A percentile compares a stretch with the other conserved stretches of the same genome.
Evolutionary conservation across 106 monocot genomes (phyloP).

Genomic region (Vanilla planifolia): DNA sequence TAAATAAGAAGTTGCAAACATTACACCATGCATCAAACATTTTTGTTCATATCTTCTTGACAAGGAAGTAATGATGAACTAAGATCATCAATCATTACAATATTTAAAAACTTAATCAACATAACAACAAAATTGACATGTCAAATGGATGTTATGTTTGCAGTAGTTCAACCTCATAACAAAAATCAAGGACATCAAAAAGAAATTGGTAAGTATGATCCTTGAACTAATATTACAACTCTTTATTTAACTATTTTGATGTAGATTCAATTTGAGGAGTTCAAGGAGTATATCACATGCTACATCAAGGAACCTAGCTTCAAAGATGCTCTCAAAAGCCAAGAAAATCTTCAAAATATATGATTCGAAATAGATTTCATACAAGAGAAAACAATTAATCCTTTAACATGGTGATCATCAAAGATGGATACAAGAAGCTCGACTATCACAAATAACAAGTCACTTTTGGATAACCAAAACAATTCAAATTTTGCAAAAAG

Average conservation of each 20-base stretch:
- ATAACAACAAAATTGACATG: neutral
- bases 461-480: too few species aligned
- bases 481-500: too few species aligned
- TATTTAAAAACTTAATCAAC: neutral
- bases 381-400: too few species aligned
- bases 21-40: neutral
- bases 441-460: too few species aligned
- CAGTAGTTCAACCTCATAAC: neutral
- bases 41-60: neutral
- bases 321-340: too few species aligned
- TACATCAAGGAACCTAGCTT: too few species aligned
- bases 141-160: neutral
- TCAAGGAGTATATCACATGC: neutral
- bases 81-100: neutral
- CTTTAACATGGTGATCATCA: too few species aligned
- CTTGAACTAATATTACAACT: neutral
- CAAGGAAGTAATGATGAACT: neutral
- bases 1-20: neutral
- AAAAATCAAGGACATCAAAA: neutral
- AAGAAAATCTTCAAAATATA: too few species aligned
- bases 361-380: too few species aligned
- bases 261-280: neutral
- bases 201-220: neutral
- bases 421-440: too few species aligned
- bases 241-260: neutral